These are phyloP conservation scores for Mallotus repandus DNA, from an alignment of 441 rosid genomes.

Conservation along the genomic window DNA sequence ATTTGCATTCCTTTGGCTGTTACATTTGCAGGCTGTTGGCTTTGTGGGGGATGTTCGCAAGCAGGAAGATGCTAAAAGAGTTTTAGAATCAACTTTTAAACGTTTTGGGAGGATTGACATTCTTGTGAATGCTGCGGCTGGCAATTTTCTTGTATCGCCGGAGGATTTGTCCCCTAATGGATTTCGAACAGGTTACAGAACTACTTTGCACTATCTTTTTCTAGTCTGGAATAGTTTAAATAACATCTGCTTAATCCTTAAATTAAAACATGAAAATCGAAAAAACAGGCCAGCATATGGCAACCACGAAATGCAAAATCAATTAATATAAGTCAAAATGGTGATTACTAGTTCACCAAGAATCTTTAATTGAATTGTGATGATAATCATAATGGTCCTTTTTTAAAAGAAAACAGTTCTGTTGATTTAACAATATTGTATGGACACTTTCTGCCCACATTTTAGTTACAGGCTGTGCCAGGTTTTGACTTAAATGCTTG, in stretches of 20 bases:
- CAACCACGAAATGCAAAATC: neutral
- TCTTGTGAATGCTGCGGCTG: conserved; percentile 95
- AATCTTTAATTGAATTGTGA: neutral
- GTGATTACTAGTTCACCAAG: neutral
- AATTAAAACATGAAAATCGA: neutral
- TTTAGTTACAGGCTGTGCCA: neutral
- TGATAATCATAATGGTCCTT: neutral
- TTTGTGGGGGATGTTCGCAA: conserved; percentile 91
- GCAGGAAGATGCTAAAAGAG: conserved; percentile 68
- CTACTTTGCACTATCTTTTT: too few species aligned
- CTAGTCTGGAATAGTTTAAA: too few species aligned
- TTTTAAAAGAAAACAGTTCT: neutral
- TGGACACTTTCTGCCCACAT: neutral
- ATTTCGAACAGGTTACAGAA: conserved; percentile 66
- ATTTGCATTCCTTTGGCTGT: too few species aligned
- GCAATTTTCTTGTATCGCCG: conserved; percentile 78
- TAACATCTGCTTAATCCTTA: neutral
- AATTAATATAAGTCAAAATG: neutral
- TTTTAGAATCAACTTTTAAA: conserved; percentile 64
- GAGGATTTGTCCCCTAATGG: conserved; percentile 95
- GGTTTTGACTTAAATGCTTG: conserved; percentile 12
- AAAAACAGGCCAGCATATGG: neutral
- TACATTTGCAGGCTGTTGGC: conserved; percentile 60
- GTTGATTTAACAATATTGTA: neutral
- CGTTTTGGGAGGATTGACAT: conserved; percentile 78